Conservation (phyloP, 768 basidiomycete genomes). For the Rhodotorula paludigena region DNA sequence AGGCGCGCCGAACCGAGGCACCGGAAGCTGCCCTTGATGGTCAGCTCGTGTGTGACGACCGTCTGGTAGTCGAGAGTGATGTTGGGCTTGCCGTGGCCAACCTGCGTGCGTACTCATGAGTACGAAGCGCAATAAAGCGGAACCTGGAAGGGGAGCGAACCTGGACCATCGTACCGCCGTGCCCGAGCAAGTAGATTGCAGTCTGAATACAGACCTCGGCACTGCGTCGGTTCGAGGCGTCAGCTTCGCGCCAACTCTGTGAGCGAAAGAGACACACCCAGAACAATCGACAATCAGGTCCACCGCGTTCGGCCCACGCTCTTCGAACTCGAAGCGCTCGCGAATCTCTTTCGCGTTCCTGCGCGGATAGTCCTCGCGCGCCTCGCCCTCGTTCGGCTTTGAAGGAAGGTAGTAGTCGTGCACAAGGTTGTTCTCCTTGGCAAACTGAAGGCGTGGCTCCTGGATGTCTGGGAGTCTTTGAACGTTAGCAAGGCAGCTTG, state of each 20-base stretch:
- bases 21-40: conserved; percentile 85
- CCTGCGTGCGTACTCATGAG: conserved; percentile 49
- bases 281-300: conserved; percentile 88
- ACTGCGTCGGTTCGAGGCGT: neutral
- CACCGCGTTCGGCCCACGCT: conserved; percentile 64
- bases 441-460: conserved; percentile 72
- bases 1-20: conserved; percentile 57
- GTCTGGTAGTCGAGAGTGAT: conserved; percentile 61
- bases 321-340: conserved; percentile 61
- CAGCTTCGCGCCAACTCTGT: neutral
- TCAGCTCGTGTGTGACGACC: conserved; percentile 63
- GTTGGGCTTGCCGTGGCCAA: conserved; percentile 79
- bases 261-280: conserved; percentile 49
- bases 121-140: too few relatives aligned
- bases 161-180: conserved; percentile 58
- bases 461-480: conserved; percentile 45
- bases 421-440: conserved; percentile 69
- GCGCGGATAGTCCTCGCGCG: conserved; percentile 63
- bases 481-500: neutral
- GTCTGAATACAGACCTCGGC: conserved; percentile 90
- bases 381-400: conserved; percentile 60
- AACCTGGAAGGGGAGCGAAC: conserved; percentile 17
- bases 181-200: conserved; percentile 66
- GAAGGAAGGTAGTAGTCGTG: conserved; percentile 60
- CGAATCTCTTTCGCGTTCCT: conserved; percentile 57